These are phyloP conservation scores for Avena eriantha DNA, from an alignment of 176 grass and related monocot species.

Conservation along the genomic window DNA sequence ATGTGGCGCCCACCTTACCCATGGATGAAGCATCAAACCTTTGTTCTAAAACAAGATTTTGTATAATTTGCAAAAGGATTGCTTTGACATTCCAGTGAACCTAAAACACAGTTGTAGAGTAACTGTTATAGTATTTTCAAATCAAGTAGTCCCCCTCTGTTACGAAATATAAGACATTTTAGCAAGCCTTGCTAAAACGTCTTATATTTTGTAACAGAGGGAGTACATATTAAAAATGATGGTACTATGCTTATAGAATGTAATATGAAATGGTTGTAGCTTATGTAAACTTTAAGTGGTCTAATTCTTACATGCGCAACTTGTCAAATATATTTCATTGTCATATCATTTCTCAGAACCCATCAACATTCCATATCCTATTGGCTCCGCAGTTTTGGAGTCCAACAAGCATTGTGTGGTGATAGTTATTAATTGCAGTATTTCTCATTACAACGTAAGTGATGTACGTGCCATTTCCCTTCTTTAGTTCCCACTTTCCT, in stretches of 20 bases:
- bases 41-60: background rate
- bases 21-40: background rate
- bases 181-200: too few species aligned
- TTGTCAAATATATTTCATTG: background rate
- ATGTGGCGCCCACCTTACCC: background rate
- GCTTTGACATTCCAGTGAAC: conserved; percentile 3
- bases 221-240: background rate
- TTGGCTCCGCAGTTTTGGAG: background rate
- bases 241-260: conserved; percentile 16
- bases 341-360: background rate
- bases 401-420: background rate
- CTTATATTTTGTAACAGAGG: too few species aligned
- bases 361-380: background rate
- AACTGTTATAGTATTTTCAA: conserved; percentile 2
- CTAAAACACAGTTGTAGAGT: background rate
- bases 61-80: conserved; percentile 2
- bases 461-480: background rate
- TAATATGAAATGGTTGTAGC: background rate
- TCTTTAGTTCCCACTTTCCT: background rate
- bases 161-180: too few species aligned
- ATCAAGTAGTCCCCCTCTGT: background rate
- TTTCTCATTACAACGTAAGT: background rate
- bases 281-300: background rate
- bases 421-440: conserved; percentile 20
- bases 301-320: background rate